Evolutionary conservation across 2,329 filamentous ascomycete genomes (phyloP).

Genomic region (Zasmidium cellare): DNA sequence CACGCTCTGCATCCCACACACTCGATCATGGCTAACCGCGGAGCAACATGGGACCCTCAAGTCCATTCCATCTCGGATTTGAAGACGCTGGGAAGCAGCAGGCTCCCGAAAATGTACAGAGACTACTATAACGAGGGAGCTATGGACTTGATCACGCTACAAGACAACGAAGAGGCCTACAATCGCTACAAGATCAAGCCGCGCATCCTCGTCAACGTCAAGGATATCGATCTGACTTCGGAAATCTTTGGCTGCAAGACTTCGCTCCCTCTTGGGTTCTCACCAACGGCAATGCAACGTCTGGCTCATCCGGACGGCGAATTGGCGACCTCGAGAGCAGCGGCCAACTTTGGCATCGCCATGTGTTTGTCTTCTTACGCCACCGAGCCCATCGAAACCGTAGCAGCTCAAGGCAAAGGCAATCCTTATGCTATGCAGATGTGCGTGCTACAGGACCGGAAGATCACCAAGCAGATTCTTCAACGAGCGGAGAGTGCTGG

Average conservation of each 20-base stretch:
- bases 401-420: slow-evolving; percentile 41
- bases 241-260: slow-evolving; percentile 46
- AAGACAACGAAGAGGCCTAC: slow-evolving; percentile 55
- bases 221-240: slow-evolving; percentile 40
- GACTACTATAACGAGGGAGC: slow-evolving; percentile 39
- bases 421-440: slow-evolving; percentile 56
- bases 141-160: slow-evolving; percentile 33
- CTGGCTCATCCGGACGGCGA: slow-evolving; percentile 56
- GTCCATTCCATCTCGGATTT: slow-evolving; percentile 18
- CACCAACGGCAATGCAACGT: slow-evolving; percentile 55
- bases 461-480: slow-evolving; percentile 44
- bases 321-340: slow-evolving; percentile 49
- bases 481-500: slow-evolving; percentile 38
- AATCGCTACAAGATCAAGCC: slow-evolving; percentile 43
- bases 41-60: slow-evolving; percentile 12
- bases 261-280: slow-evolving; percentile 53
- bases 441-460: slow-evolving; percentile 54
- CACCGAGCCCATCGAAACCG: slow-evolving; percentile 52
- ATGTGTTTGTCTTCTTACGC: slow-evolving; percentile 54
- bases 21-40: slow-evolving; percentile 16
- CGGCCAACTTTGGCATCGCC: slow-evolving; percentile 42
- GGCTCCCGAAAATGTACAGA: slow-evolving; percentile 19
- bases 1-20: not conserved
- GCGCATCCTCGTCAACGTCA: slow-evolving; percentile 41
- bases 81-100: slow-evolving; percentile 12